These are phyloP conservation scores for Fusarium phyllophilum DNA, from an alignment of 2,329 filamentous ascomycete species.

Conservation along the genomic window DNA sequence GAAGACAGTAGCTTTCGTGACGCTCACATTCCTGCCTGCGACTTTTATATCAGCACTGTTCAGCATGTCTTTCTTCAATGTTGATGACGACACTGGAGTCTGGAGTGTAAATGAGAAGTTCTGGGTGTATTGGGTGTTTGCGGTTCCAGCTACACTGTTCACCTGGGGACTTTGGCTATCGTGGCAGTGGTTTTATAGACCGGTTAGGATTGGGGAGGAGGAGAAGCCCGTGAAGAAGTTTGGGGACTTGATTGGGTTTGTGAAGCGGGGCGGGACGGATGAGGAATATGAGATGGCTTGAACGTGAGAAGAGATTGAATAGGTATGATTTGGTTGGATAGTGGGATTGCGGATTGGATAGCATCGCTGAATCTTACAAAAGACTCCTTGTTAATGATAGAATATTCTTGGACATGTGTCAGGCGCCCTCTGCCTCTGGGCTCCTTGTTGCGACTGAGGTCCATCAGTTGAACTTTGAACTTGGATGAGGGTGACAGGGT, in stretches of 20 bases:
- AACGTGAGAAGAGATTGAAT: neutral
- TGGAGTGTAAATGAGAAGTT: constrained; percentile 48
- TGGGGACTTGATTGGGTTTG: neutral
- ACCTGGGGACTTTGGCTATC: constrained; percentile 38
- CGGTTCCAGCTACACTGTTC: constrained; percentile 43
- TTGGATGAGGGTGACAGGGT: too few species aligned
- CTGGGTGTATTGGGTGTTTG: constrained; percentile 52
- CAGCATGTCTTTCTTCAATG: constrained; percentile 57
- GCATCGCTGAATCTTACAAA: neutral
- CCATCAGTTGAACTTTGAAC: neutral
- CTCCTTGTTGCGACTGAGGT: neutral
- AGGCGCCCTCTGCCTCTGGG: neutral
- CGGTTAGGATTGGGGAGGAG: constrained; percentile 18
- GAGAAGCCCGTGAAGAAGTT: neutral
- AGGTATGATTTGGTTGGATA: neutral
- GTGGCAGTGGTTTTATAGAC: constrained; percentile 6
- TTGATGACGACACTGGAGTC: constrained; percentile 28
- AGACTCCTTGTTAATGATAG: neutral
- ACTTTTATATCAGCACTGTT: constrained; percentile 63
- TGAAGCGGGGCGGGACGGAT: neutral
- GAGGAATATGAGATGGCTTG: neutral
- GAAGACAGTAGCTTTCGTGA: constrained; percentile 61
- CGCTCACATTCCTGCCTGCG: constrained; percentile 60
- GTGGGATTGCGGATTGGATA: neutral
- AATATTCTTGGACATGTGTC: neutral